Evolutionary conservation across 768 basidiomycete species (phyloP).

Genomic region (Tubosaeta brunneosetosa): DNA sequence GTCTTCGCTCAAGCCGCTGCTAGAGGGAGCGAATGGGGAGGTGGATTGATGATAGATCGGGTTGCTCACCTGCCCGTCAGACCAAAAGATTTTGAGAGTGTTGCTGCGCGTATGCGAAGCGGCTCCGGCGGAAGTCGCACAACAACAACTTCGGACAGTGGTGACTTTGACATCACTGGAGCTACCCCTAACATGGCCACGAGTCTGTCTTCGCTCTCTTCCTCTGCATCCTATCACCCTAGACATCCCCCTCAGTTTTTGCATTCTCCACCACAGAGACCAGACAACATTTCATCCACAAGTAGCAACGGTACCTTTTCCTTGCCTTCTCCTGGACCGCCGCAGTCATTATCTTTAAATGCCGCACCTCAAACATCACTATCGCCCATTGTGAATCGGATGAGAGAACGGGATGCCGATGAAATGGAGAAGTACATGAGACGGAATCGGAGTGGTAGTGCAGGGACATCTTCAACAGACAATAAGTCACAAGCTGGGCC

Average conservation of each 20-base stretch:
- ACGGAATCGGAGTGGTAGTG: constrained; percentile 79
- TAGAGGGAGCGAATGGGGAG: constrained; percentile 59
- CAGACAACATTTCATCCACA: constrained; percentile 26
- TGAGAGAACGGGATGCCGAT: constrained; percentile 80
- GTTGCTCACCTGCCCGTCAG: constrained; percentile 46
- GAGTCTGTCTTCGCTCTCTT: constrained; percentile 56
- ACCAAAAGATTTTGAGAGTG: constrained; percentile 36
- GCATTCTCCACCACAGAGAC: constrained; percentile 40
- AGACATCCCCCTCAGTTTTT: constrained; percentile 33
- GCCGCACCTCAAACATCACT: constrained; percentile 44
- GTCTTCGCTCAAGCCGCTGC: constrained; percentile 72
- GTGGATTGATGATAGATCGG: constrained; percentile 36
- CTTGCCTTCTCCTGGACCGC: constrained; percentile 32
- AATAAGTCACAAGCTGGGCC: constrained; percentile 57
- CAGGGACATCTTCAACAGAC: constrained; percentile 67
- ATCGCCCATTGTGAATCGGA: constrained; percentile 74
- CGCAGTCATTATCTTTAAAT: constrained; percentile 35
- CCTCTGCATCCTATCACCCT: constrained; percentile 56
- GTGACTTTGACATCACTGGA: constrained; percentile 49
- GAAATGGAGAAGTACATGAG: constrained; percentile 84
- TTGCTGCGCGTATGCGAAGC: constrained; percentile 61
- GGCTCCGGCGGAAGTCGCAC: constrained; percentile 79
- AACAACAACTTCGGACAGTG: constrained; percentile 70
- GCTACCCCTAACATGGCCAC: constrained; percentile 36
- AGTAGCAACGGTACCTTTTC: constrained; percentile 38